Evolutionary conservation across 108 stramenopile genomes (phyloP), one percentile per base, ranked within the genome.

Genomic region (Cylindrotheca fusiformis): DNA sequence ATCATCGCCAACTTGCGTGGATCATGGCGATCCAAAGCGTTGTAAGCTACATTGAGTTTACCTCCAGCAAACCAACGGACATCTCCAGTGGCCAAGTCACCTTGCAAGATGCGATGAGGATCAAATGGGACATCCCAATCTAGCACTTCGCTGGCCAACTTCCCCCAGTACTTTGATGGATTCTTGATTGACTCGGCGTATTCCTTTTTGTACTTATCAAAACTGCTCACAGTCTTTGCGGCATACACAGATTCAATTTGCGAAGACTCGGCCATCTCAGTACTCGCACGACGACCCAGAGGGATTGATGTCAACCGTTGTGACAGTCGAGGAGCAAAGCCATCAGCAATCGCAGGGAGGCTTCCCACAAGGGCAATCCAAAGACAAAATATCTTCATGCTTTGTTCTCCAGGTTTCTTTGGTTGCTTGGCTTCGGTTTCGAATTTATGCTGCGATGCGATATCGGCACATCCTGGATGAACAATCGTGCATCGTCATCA

Each of bases 1-100:
- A 83, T 53, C 68, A 83, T 69, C 2, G 84, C 90, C 29, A 96
- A 61, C 20, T 80, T 68, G 48, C 76, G 75, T 47, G 55, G 53
- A 31, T 66, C 62, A 54, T 93, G 88, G 6, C 95, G 71, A 65
- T 96, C 95, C 17, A 96, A 64, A 26, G 90, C 89, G 48, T 96
- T 96, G 82, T 91, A 90, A 55, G 76, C 79, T 5, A 90, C 66
- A 67, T 96, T 96, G 8, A 94, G 48, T 65, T 93, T 85, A 0
- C 93, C 96, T 23, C 89, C 93, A 4, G 71, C 80, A 62, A 94
- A 94, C 85, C 84, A 94, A 14, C 79, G 65, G 1, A 87, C 84
- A 48, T 76, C 75, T 19, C 93, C 93, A 2, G 80, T 55, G n/a
- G 64, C 24, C 32, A 89, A 80, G 49, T 50, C 58, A 4, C 86